Evolutionary conservation across 176 grass and related monocot species (phyloP), one percentile per base, ranked within the genome.

Genomic region (Typha latifolia): DNA sequence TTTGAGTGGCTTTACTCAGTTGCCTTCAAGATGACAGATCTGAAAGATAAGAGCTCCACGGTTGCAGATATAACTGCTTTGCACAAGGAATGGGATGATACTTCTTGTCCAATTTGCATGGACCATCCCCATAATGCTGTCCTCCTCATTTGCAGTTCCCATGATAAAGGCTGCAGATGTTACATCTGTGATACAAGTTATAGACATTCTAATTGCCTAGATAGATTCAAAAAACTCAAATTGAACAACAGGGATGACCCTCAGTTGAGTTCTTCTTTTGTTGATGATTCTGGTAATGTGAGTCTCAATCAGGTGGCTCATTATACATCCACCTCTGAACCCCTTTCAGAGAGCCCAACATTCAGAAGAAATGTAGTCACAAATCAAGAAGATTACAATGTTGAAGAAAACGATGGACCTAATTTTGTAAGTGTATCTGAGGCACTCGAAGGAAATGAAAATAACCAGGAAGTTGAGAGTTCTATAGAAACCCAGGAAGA

Each of bases 121-220:
- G 94, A 97, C 73, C 86, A 97, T 84, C 94, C 94, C 14, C 94
- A 99, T 85, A 99, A 99, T 73, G 66, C 94, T 56, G 89, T 99
- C 78, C 85, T 87, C 78, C 85, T 99, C 66, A 67, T 85, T 64
- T 99, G 94, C 86, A 82, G 78, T 76, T 99, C 94, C 51, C 80
- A 71, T 63, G 87, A 92, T 56, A 97, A 97, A 79, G 88, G 88
- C 57, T 99, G 94, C 74, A 82, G 81, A 77, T 90, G 82, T 82
- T 93, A 99, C 66, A 80, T 99, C 63, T 99, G 94, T 82, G 91
- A 99, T 73, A 93, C 94, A 63, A 99, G 94, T 62, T 90, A 93
- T 69, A 76, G 94, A 49, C 94, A 97, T 75, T 97, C 94, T 76
- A 97, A 97, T 77, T 97, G 94, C 66, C 85, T 97, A 72, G 89